These are phyloP conservation scores for Asparagopsis taxiformis DNA, from an alignment of 31 red algal genomes.

Conservation along the genomic window DNA sequence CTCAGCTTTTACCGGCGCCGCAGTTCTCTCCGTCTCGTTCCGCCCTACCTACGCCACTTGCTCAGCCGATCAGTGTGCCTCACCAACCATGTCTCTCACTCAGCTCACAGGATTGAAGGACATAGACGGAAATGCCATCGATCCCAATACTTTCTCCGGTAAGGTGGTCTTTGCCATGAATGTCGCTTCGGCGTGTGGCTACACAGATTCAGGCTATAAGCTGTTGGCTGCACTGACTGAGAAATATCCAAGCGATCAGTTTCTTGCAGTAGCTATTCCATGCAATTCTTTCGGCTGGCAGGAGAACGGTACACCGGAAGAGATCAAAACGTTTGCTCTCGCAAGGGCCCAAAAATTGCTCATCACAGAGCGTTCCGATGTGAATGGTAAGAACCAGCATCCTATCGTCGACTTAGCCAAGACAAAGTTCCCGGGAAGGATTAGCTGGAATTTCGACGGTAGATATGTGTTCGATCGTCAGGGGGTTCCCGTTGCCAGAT, in stretches of 20 bases:
- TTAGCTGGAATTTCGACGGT: constrained; percentile 49
- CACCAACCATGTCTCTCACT: too few species aligned
- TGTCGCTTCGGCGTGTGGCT: constrained; percentile 36
- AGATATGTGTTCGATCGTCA: constrained; percentile 23
- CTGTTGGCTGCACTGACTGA: constrained; percentile 2
- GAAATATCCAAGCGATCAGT: background rate
- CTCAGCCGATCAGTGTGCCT: too few species aligned
- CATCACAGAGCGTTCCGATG: constrained; percentile 23
- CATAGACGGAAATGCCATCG: constrained; percentile 24
- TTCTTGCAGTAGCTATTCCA: constrained; percentile 22
- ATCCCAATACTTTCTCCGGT: background rate
- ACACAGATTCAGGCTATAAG: constrained; percentile 34
- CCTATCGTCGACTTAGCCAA: constrained; percentile 28
- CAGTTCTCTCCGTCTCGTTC: too few species aligned
- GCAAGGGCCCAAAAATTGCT: constrained; percentile 6
- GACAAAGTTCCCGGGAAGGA: constrained; percentile 15
- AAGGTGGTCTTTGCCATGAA: constrained; percentile 27
- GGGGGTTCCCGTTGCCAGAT: constrained; percentile 25
- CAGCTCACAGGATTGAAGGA: too few species aligned
- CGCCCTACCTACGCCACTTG: too few species aligned
- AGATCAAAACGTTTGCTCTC: constrained; percentile 43
- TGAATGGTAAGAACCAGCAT: constrained; percentile 28
- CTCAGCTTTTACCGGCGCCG: too few species aligned
- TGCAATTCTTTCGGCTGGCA: constrained; percentile 40
- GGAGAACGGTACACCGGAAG: constrained; percentile 35